Conservation (phyloP, 1,284 basidiomycete genomes). For the Trametes pubescens region DNA sequence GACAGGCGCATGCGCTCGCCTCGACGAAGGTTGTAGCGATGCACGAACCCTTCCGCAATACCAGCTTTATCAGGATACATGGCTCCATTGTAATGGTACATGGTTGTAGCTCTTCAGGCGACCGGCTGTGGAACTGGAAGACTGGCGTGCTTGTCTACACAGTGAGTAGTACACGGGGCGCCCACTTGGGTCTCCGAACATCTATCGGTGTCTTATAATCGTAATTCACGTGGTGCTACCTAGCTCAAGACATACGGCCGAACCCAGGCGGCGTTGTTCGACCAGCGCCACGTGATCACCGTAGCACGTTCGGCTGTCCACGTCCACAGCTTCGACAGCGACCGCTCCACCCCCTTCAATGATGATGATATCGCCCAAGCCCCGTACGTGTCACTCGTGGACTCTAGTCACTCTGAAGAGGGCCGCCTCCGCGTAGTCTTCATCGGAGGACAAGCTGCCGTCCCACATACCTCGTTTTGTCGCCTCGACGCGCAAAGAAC, state of each 20-base stretch:
- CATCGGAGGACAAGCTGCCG: not conserved
- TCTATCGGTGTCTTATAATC: not conserved
- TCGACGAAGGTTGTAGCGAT: not conserved
- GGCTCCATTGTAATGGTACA: not conserved
- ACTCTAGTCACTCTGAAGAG: not conserved
- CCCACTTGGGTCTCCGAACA: not conserved
- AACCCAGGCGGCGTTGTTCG: not conserved
- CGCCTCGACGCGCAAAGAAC: not conserved
- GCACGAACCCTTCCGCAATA: not conserved
- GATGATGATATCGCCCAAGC: not conserved
- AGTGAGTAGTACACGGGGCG: not conserved
- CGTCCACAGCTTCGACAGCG: not conserved
- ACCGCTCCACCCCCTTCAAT: not conserved
- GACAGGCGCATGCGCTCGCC: not conserved
- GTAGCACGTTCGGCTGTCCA: not conserved
- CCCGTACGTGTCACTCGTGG: not conserved
- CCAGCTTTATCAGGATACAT: not conserved
- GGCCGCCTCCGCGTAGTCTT: not conserved
- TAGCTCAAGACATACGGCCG: too few relatives aligned
- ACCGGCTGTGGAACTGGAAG: not conserved
- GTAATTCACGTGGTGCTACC: not conserved
- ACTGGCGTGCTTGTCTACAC: not conserved
- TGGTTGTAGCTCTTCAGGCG: not conserved
- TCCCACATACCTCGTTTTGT: not conserved
- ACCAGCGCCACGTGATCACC: not conserved